Percentiles rank a stretch among this genome's conserved stretches.
phyloP scores from a whole-genome alignment of 306 rosid species.

The Begonia masoniana region DNA sequence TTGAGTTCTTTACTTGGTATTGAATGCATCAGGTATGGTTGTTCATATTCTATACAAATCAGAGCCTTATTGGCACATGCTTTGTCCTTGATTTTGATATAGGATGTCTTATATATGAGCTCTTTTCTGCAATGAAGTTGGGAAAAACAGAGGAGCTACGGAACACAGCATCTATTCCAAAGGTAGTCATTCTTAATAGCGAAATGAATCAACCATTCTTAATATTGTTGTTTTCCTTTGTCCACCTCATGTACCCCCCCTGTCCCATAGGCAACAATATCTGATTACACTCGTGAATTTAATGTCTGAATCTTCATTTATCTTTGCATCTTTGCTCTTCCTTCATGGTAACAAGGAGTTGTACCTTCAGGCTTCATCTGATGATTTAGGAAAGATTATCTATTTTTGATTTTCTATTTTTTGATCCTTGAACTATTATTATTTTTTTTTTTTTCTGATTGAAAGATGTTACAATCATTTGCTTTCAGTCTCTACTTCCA shows the following conservation, averaged over 20 bases:
- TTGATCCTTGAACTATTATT: slow-evolving; percentile 17
- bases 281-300: too few relatives aligned
- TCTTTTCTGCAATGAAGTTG: slow-evolving; percentile 77
- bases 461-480: slow-evolving; percentile 30
- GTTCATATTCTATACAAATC: too few relatives aligned
- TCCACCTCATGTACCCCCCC: background rate
- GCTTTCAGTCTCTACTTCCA: slow-evolving; percentile 90
- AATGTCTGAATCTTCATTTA: too few relatives aligned
- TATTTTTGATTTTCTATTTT: slow-evolving; percentile 14
- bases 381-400: background rate
- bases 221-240: background rate
- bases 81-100: slow-evolving; percentile 12
- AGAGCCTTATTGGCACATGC: background rate
- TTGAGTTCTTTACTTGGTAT: too few relatives aligned
- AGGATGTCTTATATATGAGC: slow-evolving; percentile 94
- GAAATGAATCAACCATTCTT: too few relatives aligned
- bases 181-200: slow-evolving; percentile 12
- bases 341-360: too few relatives aligned
- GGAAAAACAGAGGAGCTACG: slow-evolving; percentile 92
- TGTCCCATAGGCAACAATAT: background rate
- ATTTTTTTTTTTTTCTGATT: slow-evolving; percentile 22
- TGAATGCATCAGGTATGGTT: too few relatives aligned
- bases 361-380: background rate
- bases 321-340: too few relatives aligned
- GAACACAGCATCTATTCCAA: slow-evolving; percentile 77